Evolutionary conservation across 495 filamentous ascomycete genomes (phyloP).

Genomic region (Penicillium coffeae): DNA sequence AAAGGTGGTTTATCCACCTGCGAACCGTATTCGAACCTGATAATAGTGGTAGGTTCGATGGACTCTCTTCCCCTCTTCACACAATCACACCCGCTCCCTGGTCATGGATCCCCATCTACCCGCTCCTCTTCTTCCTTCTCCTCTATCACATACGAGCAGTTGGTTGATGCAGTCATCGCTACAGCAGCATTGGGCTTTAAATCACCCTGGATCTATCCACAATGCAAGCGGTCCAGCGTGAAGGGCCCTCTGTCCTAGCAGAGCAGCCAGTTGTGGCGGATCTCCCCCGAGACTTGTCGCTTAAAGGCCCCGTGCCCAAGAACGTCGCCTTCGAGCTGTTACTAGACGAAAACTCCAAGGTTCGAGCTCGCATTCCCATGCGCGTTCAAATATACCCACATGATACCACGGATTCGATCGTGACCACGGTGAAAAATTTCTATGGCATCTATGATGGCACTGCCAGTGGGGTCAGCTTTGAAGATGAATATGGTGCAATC

Average conservation of each 20-base stretch:
- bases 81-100: conserved; percentile 16
- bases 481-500: conserved; percentile 78
- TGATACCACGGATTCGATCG: conserved; percentile 93
- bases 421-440: conserved; percentile 96
- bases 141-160: conserved; percentile 32
- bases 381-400: conserved; percentile 87
- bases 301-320: conserved; percentile 60
- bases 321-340: conserved; percentile 83
- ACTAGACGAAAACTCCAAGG: conserved; percentile 66
- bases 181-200: conserved; percentile 31
- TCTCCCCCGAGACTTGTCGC: conserved; percentile 42
- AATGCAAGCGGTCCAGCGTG: conserved; percentile 42
- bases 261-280: conserved; percentile 31
- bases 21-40: conserved; percentile 22
- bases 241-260: conserved; percentile 39
- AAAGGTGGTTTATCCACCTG: conserved; percentile 37
- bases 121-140: conserved; percentile 8
- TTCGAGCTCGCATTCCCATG: conserved; percentile 78
- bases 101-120: conserved; percentile 25
- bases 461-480: conserved; percentile 79
- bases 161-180: conserved; percentile 39
- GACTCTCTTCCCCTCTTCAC: conserved; percentile 28
- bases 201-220: conserved; percentile 24
- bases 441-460: conserved; percentile 82
- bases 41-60: conserved; percentile 45